Evolutionary conservation across 2,329 filamentous ascomycete species (phyloP), one percentile per base, ranked within the genome.

Genomic region (Curvularia verruculosa): DNA sequence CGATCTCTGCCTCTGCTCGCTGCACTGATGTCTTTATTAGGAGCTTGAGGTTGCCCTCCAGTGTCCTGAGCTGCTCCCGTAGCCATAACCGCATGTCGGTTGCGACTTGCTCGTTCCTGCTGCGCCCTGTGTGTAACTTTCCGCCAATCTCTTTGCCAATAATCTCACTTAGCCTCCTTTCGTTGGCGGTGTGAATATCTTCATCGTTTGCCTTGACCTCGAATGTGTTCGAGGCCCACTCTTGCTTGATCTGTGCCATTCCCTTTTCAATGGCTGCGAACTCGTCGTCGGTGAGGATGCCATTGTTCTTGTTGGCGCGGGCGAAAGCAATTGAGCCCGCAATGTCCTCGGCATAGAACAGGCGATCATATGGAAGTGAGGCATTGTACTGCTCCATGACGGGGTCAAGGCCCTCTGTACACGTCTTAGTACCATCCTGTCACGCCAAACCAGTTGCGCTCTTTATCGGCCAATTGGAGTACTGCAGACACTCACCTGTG

Each of bases 41-140:
- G 52, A 85, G 83, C 41, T 86, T 81, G 4, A 96, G 82, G 67
- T 87, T 86, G 34, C 67, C 75, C 67, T 96, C 91, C 49, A 96
- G 85, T 62, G 82, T 81, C 54, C 83, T 83, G 56, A 96, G 80
- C 79, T 89, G 84, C 63, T 93, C 88, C 41, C 91, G 84, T 61
- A 96, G 79, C 92, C 92, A 97, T 75, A 96, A 81, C 59, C 92
- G 88, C 90, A 96, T 94, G 70, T 96, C 92, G 21, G 89, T 93
- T 46, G 88, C 92, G 54, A 96, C 87, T 79, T 96, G 92, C 78
- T 97, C 92, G 72, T 96, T 96, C 67, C 92, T 85, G 75, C 89
- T 93, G 50, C 93, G 88, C 41, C 81, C 81, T n/a, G 92, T 96
- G 78, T 96, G 93, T 56, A 96, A 85, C 81, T 96, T 96, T 23